Conservation (phyloP, 805 yeast genomes). For the Metschnikowia orientalis region DNA sequence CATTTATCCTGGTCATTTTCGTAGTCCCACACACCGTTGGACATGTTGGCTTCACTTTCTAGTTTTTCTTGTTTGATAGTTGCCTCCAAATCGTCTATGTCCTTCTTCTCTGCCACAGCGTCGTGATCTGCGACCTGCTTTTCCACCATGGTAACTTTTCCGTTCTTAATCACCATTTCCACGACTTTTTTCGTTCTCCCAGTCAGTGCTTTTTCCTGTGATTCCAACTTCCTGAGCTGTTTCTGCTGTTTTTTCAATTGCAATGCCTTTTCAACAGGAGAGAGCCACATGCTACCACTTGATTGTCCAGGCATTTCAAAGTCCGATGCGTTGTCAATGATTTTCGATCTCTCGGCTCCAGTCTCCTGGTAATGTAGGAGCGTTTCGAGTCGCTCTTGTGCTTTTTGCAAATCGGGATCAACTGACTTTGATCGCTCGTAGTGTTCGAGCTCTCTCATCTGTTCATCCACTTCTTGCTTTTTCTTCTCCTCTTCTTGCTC, state of each 20-base stretch:
- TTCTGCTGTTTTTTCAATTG: slow-evolving; percentile 84
- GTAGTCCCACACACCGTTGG: slow-evolving; percentile 55
- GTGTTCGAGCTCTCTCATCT: slow-evolving; percentile 40
- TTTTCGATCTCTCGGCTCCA: slow-evolving; percentile 84
- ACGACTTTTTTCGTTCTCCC: slow-evolving; percentile 76
- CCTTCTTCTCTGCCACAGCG: slow-evolving; percentile 26
- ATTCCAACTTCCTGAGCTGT: slow-evolving; percentile 59
- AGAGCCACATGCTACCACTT: slow-evolving; percentile 70
- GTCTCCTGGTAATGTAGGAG: slow-evolving; percentile 77
- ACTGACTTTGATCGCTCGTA: slow-evolving; percentile 36
- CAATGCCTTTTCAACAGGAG: slow-evolving; percentile 80
- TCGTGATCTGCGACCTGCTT: slow-evolving; percentile 22
- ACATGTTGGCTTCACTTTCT: slow-evolving; percentile 26
- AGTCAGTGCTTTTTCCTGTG: slow-evolving; percentile 43
- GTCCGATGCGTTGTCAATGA: slow-evolving; percentile 91
- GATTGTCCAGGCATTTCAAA: slow-evolving; percentile 57
- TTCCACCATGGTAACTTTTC: slow-evolving; percentile 68
- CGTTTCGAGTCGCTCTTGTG: slow-evolving; percentile 69
- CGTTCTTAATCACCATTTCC: slow-evolving; percentile 74
- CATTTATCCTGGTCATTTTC: slow-evolving; percentile 51
- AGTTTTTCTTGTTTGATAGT: slow-evolving; percentile 22
- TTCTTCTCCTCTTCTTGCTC: slow-evolving; percentile 20
- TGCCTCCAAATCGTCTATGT: slow-evolving; percentile 37
- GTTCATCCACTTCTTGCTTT: slow-evolving; percentile 36
- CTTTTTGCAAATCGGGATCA: slow-evolving; percentile 61